Evolutionary conservation across 2,329 filamentous ascomycete genomes (phyloP), one percentile per base, ranked within the genome.

Genomic region (Dactylellina sp.): DNA sequence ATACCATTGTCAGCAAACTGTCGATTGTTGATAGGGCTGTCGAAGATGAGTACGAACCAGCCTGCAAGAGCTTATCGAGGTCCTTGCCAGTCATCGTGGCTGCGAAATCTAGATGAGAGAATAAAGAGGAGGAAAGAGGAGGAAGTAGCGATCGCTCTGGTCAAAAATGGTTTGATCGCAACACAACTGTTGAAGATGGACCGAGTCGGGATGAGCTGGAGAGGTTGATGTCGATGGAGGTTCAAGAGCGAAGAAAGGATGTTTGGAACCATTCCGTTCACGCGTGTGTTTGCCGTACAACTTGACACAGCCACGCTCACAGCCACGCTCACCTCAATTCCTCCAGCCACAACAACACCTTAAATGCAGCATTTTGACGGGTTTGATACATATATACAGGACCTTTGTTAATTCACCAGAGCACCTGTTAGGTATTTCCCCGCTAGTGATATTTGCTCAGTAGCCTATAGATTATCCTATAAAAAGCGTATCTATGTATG

Each of bases 271-370:
- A 22, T 32, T 14, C n/a, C 18, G 47, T 50, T 49, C 60, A 56
- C 63, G 63, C 53, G 66, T 37, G 57, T 62, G 65, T 71, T 64
- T 59, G 66, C 50, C 59, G 59, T 59, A 59, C 35, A 63, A 44
- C 49, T 22, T 14, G 14, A 24, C 55, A 14, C 60, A 28, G 59
- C 44, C 50, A 40, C 50, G 40, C 49, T 28, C 53, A 50, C 65
- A 55, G 3, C n/a, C 39, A 18, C 59, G 53, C 6, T 22, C 35
- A 40, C 24, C 46, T 61, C 39, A 28, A 18, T 20, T 14, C 53
- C n/a, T 20, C n/a, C 16, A 20, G 39, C 14, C 25, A 42, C 40
- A 22, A 28, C 55, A 42, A 25, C n/a, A 44, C 47, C n/a, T 18
- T 1, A n/a, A 25, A 60, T 46, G 37, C 24, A 61, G 18, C 28